These are phyloP conservation scores for Silene noctiflora DNA, from an alignment of 179 eudicot genomes.

Conservation along the genomic window DNA sequence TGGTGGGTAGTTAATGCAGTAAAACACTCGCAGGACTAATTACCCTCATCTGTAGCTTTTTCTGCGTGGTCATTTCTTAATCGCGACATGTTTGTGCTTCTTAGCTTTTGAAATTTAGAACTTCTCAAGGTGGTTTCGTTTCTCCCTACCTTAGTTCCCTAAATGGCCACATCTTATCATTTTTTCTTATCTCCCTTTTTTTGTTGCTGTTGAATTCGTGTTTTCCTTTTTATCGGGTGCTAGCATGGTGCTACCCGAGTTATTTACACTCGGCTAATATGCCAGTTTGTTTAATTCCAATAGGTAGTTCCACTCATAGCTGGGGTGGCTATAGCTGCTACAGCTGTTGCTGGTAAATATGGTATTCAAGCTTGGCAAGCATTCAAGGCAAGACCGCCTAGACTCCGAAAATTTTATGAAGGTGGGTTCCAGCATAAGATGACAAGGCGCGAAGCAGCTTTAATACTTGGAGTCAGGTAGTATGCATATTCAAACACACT, in stretches of 20 bases:
- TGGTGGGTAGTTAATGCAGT: too few relatives aligned
- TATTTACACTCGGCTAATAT: too few relatives aligned
- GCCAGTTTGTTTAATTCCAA: not conserved
- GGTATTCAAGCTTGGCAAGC: slow-evolving; percentile 63
- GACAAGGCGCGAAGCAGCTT: slow-evolving; percentile 74
- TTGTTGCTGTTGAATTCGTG: not conserved
- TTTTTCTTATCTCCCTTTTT: not conserved
- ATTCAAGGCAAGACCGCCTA: slow-evolving; percentile 51
- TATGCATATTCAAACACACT: not conserved
- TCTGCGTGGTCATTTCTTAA: too few relatives aligned
- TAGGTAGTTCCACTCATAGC: slow-evolving; percentile 46
- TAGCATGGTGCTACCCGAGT: too few relatives aligned
- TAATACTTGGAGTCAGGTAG: slow-evolving; percentile 72
- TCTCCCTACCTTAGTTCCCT: too few relatives aligned
- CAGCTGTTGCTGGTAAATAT: slow-evolving; percentile 54
- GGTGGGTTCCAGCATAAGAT: slow-evolving; percentile 68
- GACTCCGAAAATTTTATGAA: slow-evolving; percentile 58
- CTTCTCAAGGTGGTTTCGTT: too few relatives aligned
- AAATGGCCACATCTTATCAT: too few relatives aligned
- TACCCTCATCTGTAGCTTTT: too few relatives aligned
- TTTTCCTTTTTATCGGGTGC: not conserved
- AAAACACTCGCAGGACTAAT: too few relatives aligned
- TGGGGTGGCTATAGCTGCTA: slow-evolving; percentile 47
- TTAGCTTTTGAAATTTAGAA: too few relatives aligned
- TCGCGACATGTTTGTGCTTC: too few relatives aligned